phyloP scores from a whole-genome alignment of 164 flowering plant species.

The Akebia trifoliata region DNA sequence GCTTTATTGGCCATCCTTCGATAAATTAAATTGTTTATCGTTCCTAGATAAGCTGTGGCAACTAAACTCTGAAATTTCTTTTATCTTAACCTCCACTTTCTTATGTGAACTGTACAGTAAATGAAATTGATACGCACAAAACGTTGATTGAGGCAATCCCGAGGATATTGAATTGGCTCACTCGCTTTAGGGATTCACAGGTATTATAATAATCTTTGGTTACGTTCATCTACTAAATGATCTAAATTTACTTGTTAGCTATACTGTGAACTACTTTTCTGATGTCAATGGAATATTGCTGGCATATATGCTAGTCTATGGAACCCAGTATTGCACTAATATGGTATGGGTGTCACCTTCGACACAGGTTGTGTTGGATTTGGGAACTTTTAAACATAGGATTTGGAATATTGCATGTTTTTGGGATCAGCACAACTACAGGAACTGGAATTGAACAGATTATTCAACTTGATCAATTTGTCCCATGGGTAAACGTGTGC shows the following conservation, averaged over 20 bases:
- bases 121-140: slow-evolving; percentile 53
- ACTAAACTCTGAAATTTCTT: too few species aligned
- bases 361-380: too few species aligned
- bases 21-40: too few species aligned
- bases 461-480: too few species aligned
- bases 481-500: too few species aligned
- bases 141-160: slow-evolving; percentile 72
- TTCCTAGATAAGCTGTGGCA: too few species aligned
- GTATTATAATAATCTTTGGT: slow-evolving; percentile 24
- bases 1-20: too few species aligned
- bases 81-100: slow-evolving; percentile 6
- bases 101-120: slow-evolving; percentile 48
- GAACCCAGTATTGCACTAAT: not conserved
- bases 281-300: not conserved
- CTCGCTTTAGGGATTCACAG: slow-evolving; percentile 57
- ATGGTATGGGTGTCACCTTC: too few species aligned
- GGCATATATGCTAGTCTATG: not conserved
- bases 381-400: too few species aligned
- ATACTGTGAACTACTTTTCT: not conserved
- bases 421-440: too few species aligned
- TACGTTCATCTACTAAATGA: not conserved
- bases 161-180: slow-evolving; percentile 65
- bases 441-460: too few species aligned
- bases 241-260: not conserved
- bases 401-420: too few species aligned